These are phyloP conservation scores for Syzygium jambos DNA, from an alignment of 345 rosid species.

Conservation along the genomic window DNA sequence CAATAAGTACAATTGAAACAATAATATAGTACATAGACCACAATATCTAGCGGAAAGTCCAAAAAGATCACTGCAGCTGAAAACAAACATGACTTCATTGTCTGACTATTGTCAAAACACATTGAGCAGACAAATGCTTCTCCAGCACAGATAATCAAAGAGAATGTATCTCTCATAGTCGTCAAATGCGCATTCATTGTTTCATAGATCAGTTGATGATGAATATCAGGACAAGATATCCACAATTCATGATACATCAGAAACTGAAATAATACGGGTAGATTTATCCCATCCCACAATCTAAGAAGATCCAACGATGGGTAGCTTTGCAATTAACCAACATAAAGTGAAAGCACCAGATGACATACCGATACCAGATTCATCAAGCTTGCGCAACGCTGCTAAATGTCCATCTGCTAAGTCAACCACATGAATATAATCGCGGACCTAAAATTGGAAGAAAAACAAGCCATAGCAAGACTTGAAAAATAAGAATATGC, in stretches of 20 bases:
- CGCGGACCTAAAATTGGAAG: slow-evolving; percentile 51
- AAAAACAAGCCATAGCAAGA: neutral
- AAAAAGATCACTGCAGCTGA: neutral
- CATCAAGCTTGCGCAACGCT: slow-evolving; percentile 60
- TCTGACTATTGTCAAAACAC: neutral
- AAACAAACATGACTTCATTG: neutral
- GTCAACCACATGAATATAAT: slow-evolving; percentile 91
- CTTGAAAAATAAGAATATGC: neutral
- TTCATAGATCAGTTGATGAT: neutral
- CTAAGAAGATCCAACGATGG: neutral
- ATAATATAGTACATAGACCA: neutral
- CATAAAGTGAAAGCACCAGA: neutral
- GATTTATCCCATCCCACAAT: neutral
- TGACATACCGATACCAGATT: slow-evolving; percentile 46
- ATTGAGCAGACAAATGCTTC: neutral
- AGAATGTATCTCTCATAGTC: neutral
- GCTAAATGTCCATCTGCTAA: slow-evolving; percentile 97
- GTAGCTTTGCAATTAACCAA: neutral
- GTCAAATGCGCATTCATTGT: neutral
- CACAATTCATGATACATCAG: neutral
- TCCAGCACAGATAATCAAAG: neutral
- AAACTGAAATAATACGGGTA: neutral
- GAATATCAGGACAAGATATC: neutral
- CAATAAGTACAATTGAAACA: neutral
- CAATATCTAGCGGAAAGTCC: neutral